Base-by-base conservation (phyloP, 257 asterid species). In the Solanum ahanhuiri region DNA sequence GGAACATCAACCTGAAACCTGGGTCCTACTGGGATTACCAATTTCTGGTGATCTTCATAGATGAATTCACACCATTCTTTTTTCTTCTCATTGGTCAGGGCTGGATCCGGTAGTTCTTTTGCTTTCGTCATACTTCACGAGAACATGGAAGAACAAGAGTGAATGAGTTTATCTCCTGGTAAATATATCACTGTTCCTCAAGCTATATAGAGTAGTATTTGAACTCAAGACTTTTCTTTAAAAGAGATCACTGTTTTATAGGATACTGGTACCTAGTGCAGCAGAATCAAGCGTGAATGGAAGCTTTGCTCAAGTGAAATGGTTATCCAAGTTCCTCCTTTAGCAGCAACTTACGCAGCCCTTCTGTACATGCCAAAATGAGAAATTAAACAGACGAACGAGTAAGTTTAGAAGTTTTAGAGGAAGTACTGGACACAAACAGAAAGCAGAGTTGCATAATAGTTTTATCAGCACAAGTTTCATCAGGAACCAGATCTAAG, bases 1-100 rank as follows among this genome's bases (percentile, higher is more conserved):
- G 92, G 90, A 82, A 91, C 5, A 12, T 86, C 86, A 20, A 82
- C 90, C 82, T 89, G 91, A 84, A 86, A 89, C 43, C 88, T 39
- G 18, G 86, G 85, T 18, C 83, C 86, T 20, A 86, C 79, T 41
- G 90, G 90, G 43, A 86, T 57, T 22, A 63, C 89, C 64, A 41
- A 23, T 7, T 31, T 31, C 23, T 34, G 17, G 30, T 17, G 33
- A 41, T 57, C 88, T 17, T 83, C 77, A 25, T 60, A 64, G 86
- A 81, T 87, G 66, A 67, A 43, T 22, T 86, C 83, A 33, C 86
- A 37, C 90, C 88, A 86, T 15, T 69, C 18, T 25, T 7, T 76
- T 37, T 58, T 10, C 22, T 60, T 37, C 10, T 20, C 31, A 48
- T 12, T 12, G 5, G 83, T 25, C 37, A 7, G 17, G 3, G 84